phyloP scores from a whole-genome alignment of 1,139 yeast species.

The Taphrina flavorubra region DNA sequence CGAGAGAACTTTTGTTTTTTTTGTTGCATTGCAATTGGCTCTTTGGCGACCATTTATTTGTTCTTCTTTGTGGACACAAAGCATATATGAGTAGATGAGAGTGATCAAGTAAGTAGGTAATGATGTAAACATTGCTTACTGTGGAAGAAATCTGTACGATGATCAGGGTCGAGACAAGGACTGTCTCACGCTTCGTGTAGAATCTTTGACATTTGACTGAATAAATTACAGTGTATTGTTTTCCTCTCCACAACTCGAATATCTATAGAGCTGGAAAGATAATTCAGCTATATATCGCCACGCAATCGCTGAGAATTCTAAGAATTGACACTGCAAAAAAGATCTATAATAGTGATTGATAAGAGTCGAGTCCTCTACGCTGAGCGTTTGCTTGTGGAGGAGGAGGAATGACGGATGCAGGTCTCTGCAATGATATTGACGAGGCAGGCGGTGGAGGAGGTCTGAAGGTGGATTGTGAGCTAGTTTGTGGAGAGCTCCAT shows the following conservation, averaged over 20 bases:
- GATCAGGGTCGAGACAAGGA: no score
- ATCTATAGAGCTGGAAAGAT: background rate
- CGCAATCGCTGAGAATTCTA: background rate
- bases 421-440: no score
- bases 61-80: background rate
- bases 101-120: background rate
- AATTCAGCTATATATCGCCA: background rate
- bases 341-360: conserved; percentile 30
- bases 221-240: no score
- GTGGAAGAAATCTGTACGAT: no score
- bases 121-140: conserved; percentile 6
- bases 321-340: background rate
- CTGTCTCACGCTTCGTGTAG: no score
- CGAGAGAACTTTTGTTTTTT: no score
- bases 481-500: conserved; percentile 1
- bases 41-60: conserved; percentile 5
- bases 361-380: conserved; percentile 22
- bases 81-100: conserved; percentile 4
- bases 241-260: no score
- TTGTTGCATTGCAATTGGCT: conserved; percentile 11
- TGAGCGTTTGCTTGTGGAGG: conserved; percentile 14
- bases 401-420: background rate
- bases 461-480: background rate
- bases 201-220: no score
- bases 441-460: background rate